phyloP scores from a whole-genome alignment of 768 basidiomycete species.

The Amanita thiersii region DNA sequence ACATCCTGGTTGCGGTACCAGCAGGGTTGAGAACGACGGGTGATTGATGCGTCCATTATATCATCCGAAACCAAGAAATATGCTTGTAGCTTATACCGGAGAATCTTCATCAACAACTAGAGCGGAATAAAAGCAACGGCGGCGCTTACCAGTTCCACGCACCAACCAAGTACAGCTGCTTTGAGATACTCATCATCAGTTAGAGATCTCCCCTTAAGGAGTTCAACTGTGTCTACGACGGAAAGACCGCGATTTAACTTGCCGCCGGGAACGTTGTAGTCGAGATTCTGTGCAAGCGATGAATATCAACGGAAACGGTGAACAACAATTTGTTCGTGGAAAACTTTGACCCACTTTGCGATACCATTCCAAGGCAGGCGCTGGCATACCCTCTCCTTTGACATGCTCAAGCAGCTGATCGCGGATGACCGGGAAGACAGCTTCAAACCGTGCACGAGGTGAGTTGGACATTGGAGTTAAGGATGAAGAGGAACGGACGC shows the following conservation, averaged over 20 bases:
- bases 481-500: too few species aligned
- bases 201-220: conserved; percentile 67
- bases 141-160: conserved; percentile 83
- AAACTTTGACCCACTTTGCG: conserved; percentile 49
- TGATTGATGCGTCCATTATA: conserved; percentile 94
- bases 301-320: too few species aligned
- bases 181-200: conserved; percentile 83
- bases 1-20: conserved; percentile 72
- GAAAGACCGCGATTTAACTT: conserved; percentile 97
- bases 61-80: conserved; percentile 97
- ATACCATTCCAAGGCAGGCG: conserved; percentile 83
- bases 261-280: conserved; percentile 93
- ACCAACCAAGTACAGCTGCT: conserved; percentile 89
- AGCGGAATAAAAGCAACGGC: not conserved
- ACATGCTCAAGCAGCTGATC: conserved; percentile 72
- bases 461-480: too few species aligned
- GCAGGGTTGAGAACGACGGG: conserved; percentile 90
- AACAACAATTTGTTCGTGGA: too few species aligned
- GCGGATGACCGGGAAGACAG: conserved; percentile 61
- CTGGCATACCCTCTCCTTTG: conserved; percentile 67
- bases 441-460: too few species aligned
- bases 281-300: conserved; percentile 50
- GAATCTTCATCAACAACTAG: not conserved
- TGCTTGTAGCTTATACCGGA: conserved; percentile 75
- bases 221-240: conserved; percentile 88